phyloP scores from a whole-genome alignment of 805 yeast genomes.

The Suhomyces xylopsoci region DNA sequence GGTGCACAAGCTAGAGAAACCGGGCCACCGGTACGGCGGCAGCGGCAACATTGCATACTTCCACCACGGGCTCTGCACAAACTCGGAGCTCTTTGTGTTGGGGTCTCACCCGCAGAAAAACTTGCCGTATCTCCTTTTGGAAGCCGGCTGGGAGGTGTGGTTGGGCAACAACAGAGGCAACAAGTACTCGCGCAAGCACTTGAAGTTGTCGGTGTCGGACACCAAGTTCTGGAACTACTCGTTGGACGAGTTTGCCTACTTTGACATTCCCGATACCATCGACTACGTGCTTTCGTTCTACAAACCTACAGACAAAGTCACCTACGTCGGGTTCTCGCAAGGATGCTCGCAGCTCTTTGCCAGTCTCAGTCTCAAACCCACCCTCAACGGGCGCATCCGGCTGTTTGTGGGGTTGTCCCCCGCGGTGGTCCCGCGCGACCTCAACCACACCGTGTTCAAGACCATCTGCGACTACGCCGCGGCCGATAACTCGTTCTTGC shows the following conservation, averaged over 20 bases:
- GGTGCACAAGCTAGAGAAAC: constrained; percentile 23
- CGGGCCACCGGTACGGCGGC: background rate
- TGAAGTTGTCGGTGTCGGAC: constrained; percentile 22
- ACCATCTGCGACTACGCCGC: constrained; percentile 25
- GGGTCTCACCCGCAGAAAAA: constrained; percentile 21
- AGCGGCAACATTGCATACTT: constrained; percentile 22
- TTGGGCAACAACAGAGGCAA: constrained; percentile 16
- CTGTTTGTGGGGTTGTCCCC: constrained; percentile 31
- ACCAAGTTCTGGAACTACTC: constrained; percentile 30
- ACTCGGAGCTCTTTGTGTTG: constrained; percentile 26
- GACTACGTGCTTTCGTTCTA: constrained; percentile 20
- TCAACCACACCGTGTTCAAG: constrained; percentile 22
- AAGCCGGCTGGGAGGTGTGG: constrained; percentile 17
- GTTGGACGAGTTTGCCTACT: constrained; percentile 30
- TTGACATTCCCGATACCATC: constrained; percentile 28
- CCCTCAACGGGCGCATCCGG: constrained; percentile 18
- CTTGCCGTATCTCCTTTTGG: constrained; percentile 14
- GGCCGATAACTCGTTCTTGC: constrained; percentile 21
- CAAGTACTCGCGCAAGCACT: constrained; percentile 30
- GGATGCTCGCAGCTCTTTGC: constrained; percentile 33
- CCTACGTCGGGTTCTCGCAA: constrained; percentile 30
- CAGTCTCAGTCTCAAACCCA: constrained; percentile 25
- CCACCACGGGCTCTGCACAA: constrained; percentile 31
- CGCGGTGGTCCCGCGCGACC: constrained; percentile 24
- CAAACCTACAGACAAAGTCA: constrained; percentile 13